These are phyloP conservation scores for Xylaria sp. DNA, from an alignment of 2,329 filamentous ascomycete species.

Conservation along the genomic window DNA sequence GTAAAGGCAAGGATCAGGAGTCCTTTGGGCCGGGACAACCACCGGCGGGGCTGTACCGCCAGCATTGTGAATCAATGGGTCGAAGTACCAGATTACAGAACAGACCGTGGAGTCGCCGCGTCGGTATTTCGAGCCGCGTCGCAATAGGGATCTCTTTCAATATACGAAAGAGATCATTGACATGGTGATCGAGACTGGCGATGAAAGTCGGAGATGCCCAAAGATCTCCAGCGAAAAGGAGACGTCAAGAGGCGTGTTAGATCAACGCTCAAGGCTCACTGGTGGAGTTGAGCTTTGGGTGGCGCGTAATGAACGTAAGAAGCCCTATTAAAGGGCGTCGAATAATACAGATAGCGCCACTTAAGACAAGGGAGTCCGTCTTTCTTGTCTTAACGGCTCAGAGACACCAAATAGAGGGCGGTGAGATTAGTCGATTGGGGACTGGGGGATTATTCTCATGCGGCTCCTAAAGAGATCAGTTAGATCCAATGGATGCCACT, in stretches of 20 bases:
- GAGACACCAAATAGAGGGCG: constrained; percentile 4
- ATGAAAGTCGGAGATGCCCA: not conserved
- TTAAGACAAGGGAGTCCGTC: not conserved
- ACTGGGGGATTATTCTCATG: not conserved
- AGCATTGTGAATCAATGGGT: constrained; percentile 26
- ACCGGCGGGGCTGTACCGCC: constrained; percentile 31
- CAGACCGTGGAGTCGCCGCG: not conserved
- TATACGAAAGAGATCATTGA: not conserved
- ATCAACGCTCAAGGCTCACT: not conserved
- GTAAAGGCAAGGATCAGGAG: constrained; percentile 39
- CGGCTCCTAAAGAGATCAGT: constrained; percentile 3
- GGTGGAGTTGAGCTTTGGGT: not conserved
- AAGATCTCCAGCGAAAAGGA: not conserved
- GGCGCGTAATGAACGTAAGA: constrained; percentile 30
- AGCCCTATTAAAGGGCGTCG: constrained; percentile 37
- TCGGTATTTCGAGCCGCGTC: not conserved
- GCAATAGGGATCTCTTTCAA: constrained; percentile 2
- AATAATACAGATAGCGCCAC: not conserved
- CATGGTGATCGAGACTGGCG: constrained; percentile 13
- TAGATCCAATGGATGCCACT: not conserved
- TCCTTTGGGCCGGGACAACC: constrained; percentile 39
- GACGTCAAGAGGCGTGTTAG: not conserved
- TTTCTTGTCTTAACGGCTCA: constrained; percentile 1
- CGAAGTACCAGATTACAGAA: constrained; percentile 6
- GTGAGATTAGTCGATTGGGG: not conserved